Base-by-base conservation (phyloP, 352 stramenopile species). In the Porosira glacialis region DNA sequence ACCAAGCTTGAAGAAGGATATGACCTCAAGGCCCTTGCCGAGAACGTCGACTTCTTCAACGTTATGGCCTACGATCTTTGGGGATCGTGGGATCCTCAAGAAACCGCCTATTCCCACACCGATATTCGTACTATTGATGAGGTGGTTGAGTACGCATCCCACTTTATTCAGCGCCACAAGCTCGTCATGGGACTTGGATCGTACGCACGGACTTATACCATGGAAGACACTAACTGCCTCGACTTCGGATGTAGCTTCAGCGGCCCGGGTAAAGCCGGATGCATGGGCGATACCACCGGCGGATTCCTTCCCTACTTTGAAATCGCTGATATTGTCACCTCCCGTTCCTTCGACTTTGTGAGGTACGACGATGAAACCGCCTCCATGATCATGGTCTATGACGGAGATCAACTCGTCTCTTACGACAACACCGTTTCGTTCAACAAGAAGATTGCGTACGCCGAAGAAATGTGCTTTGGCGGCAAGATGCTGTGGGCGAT, bases 31-130 rank as follows among this genome's bases (percentile, higher is more conserved):
- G 70, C 64, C 47, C 45, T 84, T 22, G 38, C 70, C 22, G 55
- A 62, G 22, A 70, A 44, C 15, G 36, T 84, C 13, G 48, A 84
- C 38, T 80, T 75, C 51, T 80, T 84, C 51, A 75, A 80, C 47
- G 56, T 84, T 17, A 84, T 84, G 75, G 64, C 75, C 8, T 84
- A 80, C 15, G 75, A 84, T 64, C 26, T 80, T 2, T 67, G 80
- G 39, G 72, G 71, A 4, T 39, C 78, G 1, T 82, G 72, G 77
- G 72, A 85, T 43, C 62, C 71, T 26, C 71, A 67, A 24, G 56
- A 38, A 26, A 70, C 80, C n/a, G 58, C 65, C 10, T 66, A 59
- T n/a, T 53, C 73, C 50, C 67, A 82, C 50, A 78, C 71, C 27
- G 71, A 85, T 48, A 71, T 85, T 38, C 33, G 35, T 35, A 19